Conservation (phyloP, 2,329 filamentous ascomycete species). For the Pyricularia pennisetigena region DNA sequence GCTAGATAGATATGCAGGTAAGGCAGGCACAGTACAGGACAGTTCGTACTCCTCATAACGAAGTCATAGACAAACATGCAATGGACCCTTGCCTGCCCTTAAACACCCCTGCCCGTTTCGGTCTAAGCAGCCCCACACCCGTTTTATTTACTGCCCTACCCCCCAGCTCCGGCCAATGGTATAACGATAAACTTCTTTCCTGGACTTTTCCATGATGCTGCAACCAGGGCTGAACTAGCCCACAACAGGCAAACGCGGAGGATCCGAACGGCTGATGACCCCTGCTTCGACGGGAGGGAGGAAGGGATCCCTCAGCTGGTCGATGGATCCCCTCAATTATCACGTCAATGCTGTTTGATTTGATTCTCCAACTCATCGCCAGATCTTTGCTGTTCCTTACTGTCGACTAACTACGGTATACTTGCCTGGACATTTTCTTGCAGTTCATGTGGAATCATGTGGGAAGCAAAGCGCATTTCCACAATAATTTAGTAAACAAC, state of each 20-base stretch:
- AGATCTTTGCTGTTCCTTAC: background rate
- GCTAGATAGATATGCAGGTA: too few relatives aligned
- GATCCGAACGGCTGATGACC: background rate
- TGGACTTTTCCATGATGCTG: background rate
- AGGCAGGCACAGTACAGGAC: too few relatives aligned
- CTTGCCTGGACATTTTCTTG: too few relatives aligned
- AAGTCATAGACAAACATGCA: too few relatives aligned
- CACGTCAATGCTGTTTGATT: background rate
- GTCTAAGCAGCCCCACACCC: background rate
- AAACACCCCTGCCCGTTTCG: background rate
- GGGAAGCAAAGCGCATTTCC: background rate
- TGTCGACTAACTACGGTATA: too few relatives aligned
- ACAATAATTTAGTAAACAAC: background rate
- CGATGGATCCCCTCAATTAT: background rate
- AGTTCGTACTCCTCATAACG: too few relatives aligned
- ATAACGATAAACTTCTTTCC: background rate
- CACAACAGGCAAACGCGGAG: background rate
- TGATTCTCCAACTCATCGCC: background rate
- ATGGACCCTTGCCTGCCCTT: background rate
- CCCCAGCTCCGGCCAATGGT: background rate
- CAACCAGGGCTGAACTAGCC: background rate
- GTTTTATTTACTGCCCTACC: background rate
- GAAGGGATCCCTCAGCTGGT: background rate
- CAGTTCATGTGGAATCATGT: background rate
- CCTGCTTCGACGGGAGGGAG: background rate